Evolutionary conservation across 768 basidiomycete genomes (phyloP), one percentile per base, ranked within the genome.

Genomic region (Pholiota conissans): DNA sequence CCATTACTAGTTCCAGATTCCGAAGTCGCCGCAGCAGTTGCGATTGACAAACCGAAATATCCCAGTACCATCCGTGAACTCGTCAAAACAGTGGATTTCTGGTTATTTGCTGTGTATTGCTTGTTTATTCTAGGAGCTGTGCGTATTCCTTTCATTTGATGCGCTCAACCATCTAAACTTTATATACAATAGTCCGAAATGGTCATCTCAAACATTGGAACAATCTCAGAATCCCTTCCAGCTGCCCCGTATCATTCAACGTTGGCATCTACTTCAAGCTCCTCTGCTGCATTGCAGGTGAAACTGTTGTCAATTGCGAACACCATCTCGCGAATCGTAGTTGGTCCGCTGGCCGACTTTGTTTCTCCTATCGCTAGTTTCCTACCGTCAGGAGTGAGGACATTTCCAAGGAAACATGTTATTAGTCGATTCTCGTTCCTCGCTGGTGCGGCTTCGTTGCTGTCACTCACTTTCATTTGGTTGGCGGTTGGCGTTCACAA

Each of bases 161-260:
- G n/a, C 30, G 13, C 30, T 32, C 30, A 32, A 6, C 30, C 30
- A 6, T 32, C 13, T 13, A 32, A 32, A n/a, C n/a, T n/a, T n/a
- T n/a, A n/a, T n/a, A n/a, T n/a, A n/a, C n/a, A 32, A 5, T 53
- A 90, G 88, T 83, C 81, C 46, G 90, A 92, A 69, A 92, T 91
- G 90, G 78, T 93, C 20, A 85, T 93, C 18, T 87, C 90, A 18
- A 93, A 91, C 64, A 85, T 93, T 47, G 91, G 90, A 34, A 84
- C 87, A 1, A 88, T 93, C 50, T 80, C 87, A 13, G 71, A 87
- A 3, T 85, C 91, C 13, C 79, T 91, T 32, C 82, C 84, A 8
- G 65, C 71, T 14, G 51, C 61, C 10, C 62, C 69, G 18, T 62
- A 60, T 14, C 51, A 58, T 37, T 58, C 55, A 30, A 32, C 51